Evolutionary conservation across 495 filamentous ascomycete species (phyloP).

Genomic region (Aspergillus funiculosus): DNA sequence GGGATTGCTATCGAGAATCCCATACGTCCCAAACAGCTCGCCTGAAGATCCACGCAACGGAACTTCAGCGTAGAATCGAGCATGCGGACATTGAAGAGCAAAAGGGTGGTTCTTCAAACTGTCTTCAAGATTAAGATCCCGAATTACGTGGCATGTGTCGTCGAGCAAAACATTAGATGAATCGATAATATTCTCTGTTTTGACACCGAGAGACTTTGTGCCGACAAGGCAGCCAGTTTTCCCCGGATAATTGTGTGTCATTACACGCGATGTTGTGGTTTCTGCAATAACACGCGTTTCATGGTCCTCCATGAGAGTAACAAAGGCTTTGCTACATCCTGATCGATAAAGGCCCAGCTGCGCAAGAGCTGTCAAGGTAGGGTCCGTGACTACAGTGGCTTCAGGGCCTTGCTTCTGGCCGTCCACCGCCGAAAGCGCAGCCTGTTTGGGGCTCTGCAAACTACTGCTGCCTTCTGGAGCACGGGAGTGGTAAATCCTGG

Average conservation of each 20-base stretch:
- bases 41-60: conserved; percentile 52
- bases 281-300: conserved; percentile 56
- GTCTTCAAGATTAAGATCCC: conserved; percentile 41
- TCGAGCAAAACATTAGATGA: conserved; percentile 10
- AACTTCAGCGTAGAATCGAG: conserved; percentile 57
- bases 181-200: not conserved
- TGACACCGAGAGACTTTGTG: conserved; percentile 26
- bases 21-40: conserved; percentile 56
- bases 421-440: not conserved
- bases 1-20: conserved; percentile 49
- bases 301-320: conserved; percentile 50
- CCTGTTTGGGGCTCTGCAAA: not conserved
- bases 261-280: conserved; percentile 37
- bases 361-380: conserved; percentile 53
- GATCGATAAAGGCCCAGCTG: conserved; percentile 55
- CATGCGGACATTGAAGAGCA: conserved; percentile 32
- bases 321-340: conserved; percentile 44
- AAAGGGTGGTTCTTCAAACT: conserved; percentile 36
- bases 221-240: conserved; percentile 24
- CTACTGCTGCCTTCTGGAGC: conserved; percentile 1
- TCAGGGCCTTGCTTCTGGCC: not conserved
- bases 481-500: conserved; percentile 1
- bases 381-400: conserved; percentile 37
- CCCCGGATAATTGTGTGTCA: conserved; percentile 18
- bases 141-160: conserved; percentile 35